These are phyloP conservation scores for Rauvolfia tetraphylla DNA, from an alignment of 257 asterid species.

Conservation along the genomic window DNA sequence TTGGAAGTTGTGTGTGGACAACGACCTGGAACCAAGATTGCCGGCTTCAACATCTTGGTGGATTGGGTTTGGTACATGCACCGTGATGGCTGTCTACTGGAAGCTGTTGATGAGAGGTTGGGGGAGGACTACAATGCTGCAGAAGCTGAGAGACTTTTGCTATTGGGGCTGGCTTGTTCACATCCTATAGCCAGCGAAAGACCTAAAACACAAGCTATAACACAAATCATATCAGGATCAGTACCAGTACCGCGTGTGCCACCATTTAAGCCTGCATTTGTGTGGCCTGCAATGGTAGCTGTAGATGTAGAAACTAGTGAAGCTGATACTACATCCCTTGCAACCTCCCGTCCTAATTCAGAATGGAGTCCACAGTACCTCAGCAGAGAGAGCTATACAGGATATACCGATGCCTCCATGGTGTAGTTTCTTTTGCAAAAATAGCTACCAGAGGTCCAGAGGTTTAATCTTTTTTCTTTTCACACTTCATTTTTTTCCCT, in stretches of 20 bases:
- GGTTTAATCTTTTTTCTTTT: not conserved
- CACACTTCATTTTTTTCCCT: not conserved
- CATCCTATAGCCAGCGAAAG: constrained; percentile 39
- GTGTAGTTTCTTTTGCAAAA: constrained; percentile 42
- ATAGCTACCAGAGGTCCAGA: not conserved
- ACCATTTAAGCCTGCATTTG: constrained; percentile 38
- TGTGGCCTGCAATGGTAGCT: constrained; percentile 35
- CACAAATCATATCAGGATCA: constrained; percentile 31
- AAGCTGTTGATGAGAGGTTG: constrained; percentile 68
- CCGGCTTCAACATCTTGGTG: constrained; percentile 47
- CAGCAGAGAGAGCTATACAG: constrained; percentile 49
- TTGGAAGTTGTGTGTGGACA: constrained; percentile 71
- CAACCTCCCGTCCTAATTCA: constrained; percentile 46
- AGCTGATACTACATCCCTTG: constrained; percentile 22
- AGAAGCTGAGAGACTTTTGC: constrained; percentile 38
- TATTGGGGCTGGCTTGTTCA: constrained; percentile 45
- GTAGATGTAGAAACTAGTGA: constrained; percentile 20
- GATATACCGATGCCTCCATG: constrained; percentile 36
- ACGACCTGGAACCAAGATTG: constrained; percentile 64
- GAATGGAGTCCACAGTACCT: constrained; percentile 54
- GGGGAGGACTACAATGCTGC: constrained; percentile 30
- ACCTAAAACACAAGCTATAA: constrained; percentile 30
- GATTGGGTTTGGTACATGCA: constrained; percentile 97
- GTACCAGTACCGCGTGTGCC: constrained; percentile 33
- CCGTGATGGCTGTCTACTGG: constrained; percentile 57